Evolutionary conservation across 1,139 yeast genomes (phyloP), one percentile per base, ranked within the genome.

Genomic region (Hemisphaericaspora lyxosophila): DNA sequence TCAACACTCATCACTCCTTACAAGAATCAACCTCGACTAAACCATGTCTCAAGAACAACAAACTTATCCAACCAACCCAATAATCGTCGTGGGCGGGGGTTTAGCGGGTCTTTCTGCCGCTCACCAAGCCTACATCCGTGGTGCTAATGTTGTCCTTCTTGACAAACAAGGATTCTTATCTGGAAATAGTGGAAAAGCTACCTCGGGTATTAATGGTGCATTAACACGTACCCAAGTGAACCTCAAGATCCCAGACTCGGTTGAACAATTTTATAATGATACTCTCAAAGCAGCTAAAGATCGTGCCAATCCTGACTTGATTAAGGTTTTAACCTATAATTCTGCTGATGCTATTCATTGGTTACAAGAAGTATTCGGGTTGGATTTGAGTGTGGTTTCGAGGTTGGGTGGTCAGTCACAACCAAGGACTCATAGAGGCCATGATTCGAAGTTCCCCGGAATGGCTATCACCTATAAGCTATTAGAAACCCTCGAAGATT

Each of bases 131-230:
- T 70, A 80, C 39, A 64, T 72, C 40, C 66, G 80, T 35, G 76
- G 81, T 36, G 67, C 84, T 52, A 62, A 78, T 48, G 78, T 83
- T 12, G 59, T 82, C 0, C 52, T 84, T 13, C 51, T 84, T 15
- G 90, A 84, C 46, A 83, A 83, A 50, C 78, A 76, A 37, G 72
- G 78, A 11, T 76, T 77, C 48, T 64, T 83, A 29, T 86, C 90
- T 40, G 95, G 95, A 4, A 85, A 85, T 54, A 82, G 90, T 27
- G 81, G 85, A 19, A 83, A 84, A 57, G 95, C 95, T 1, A 82
- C 90, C 0, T 79, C 87, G 15, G 95, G 95, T 17, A 85, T 86
- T 49, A 85, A 84, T 57, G 95, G 92, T 14, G 80, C 87, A 1
- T 64, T 73, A 26, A 82, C 94, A 0, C 55, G 75, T 14, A 75